Evolutionary conservation across 2,329 filamentous ascomycete genomes (phyloP).

Genomic region (Diaporthe ampelina): DNA sequence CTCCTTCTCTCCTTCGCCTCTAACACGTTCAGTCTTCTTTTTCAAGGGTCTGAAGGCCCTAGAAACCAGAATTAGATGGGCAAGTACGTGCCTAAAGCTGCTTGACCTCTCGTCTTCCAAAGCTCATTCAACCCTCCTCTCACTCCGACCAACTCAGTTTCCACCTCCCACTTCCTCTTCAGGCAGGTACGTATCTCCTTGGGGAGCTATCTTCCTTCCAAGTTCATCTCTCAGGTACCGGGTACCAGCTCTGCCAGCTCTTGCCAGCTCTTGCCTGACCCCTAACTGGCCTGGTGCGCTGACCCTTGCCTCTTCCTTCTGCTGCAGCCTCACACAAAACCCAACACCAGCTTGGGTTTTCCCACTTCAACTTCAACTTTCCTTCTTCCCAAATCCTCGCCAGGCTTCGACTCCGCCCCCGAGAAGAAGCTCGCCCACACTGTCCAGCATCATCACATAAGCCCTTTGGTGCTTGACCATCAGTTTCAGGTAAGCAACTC

Average conservation of each 20-base stretch:
- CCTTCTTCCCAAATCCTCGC: not conserved
- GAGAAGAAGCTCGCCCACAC: not conserved
- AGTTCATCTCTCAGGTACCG: not conserved
- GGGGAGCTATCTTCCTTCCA: not conserved
- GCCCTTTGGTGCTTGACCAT: not conserved
- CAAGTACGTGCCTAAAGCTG: no score
- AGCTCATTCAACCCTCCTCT: no score
- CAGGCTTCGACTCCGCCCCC: not conserved
- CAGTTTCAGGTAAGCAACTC: slow-evolving; percentile 23
- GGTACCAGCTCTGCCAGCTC: slow-evolving; percentile 1
- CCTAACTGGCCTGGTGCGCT: not conserved
- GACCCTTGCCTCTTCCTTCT: not conserved
- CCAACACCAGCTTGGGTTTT: not conserved
- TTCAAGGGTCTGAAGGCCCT: not conserved
- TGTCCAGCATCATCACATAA: not conserved
- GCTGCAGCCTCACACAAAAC: not conserved
- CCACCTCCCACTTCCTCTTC: not conserved
- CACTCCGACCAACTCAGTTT: not conserved
- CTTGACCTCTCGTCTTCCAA: no score
- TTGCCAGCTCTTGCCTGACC: not conserved
- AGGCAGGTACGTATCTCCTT: no score
- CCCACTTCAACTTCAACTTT: not conserved
- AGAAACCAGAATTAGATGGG: not conserved
- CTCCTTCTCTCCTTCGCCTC: not conserved
- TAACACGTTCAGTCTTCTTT: not conserved